Evolutionary conservation across 2,329 filamentous ascomycete species (phyloP), one percentile per base, ranked within the genome.

Genomic region (Orbilia oligospora): DNA sequence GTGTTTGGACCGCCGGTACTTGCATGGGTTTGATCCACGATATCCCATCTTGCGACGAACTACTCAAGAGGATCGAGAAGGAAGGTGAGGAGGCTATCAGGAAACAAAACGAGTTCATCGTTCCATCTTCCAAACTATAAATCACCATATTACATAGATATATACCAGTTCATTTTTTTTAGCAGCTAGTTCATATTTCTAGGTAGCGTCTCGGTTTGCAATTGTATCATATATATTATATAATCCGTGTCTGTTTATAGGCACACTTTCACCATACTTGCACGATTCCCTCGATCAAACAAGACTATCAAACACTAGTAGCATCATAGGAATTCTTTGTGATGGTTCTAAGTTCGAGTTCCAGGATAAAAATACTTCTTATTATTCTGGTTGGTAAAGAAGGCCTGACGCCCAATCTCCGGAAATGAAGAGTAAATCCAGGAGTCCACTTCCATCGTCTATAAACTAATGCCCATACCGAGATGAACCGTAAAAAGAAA

Each of bases 1-100:
- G 96, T 69, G 94, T 97, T 46, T 99, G 96, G 96, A 98, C 96
- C 20, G 94, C 95, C 8, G 96, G 96, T 10, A 95, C 97, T 84
- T 95, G 98, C 81, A 97, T 99, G 81, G 93, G 93, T 5, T 84
- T 96, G 71, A 96, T 96, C 80, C 90, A 95, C 81, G 93, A 96
- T 82, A 92, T 94, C 69, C 92, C 92, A 8, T 93, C 91, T 0
- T 95, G 93, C 83, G 88, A 88, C 56, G 90, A 86, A 0, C 86
- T 96, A 27, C 86, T 94, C 9, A 87, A 87, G 81, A 88, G 93
- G 72, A 94, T 96, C 81, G 92, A 94, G 86, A 90, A 87, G 83
- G 93, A 95, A 84, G 92, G 92, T 0, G 88, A 91, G 83, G 87
- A 89, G 72, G 87, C 91, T 3, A 85, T 94, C 80, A 87, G 85